Percentiles rank a stretch among this genome's conserved stretches.
Evolutionary conservation across 441 rosid species (phyloP).

Genomic region (Breynia disticha): DNA sequence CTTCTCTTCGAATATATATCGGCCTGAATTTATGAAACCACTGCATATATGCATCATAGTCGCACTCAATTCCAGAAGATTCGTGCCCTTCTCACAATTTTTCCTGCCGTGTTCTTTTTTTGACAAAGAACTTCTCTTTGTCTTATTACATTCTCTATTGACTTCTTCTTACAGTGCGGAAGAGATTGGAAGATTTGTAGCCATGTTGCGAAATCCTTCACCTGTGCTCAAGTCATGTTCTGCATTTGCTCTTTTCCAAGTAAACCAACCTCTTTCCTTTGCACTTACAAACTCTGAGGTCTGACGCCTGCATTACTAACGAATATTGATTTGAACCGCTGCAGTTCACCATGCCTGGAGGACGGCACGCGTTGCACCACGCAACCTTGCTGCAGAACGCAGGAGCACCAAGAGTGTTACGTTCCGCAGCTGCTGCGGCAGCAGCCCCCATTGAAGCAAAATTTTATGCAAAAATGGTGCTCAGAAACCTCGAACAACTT

Average conservation of each 20-base stretch:
- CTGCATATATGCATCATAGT: too few relatives aligned
- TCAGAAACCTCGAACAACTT: slow-evolving; percentile 38
- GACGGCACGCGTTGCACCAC: slow-evolving; percentile 39
- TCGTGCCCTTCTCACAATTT: too few relatives aligned
- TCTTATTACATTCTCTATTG: neutral
- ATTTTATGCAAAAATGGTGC: slow-evolving; percentile 37
- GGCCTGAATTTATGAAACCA: too few relatives aligned
- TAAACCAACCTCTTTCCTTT: slow-evolving; percentile 6
- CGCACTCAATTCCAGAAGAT: too few relatives aligned
- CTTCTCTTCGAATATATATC: neutral
- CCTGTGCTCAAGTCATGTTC: slow-evolving; percentile 39
- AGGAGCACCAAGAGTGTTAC: slow-evolving; percentile 36
- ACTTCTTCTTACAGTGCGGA: slow-evolving; percentile 20
- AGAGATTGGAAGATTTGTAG: slow-evolving; percentile 43
- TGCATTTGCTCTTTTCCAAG: slow-evolving; percentile 52
- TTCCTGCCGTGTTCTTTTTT: neutral
- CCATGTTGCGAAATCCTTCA: slow-evolving; percentile 42
- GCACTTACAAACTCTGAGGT: neutral
- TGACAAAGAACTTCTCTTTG: neutral
- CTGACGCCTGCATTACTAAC: neutral
- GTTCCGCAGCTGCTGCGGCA: slow-evolving; percentile 36
- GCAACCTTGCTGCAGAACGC: slow-evolving; percentile 26
- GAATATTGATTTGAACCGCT: neutral
- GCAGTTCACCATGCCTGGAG: slow-evolving; percentile 49
- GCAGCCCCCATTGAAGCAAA: slow-evolving; percentile 33